phyloP scores from a whole-genome alignment of 805 yeast genomes.

The Wickerhamiella brachini region DNA sequence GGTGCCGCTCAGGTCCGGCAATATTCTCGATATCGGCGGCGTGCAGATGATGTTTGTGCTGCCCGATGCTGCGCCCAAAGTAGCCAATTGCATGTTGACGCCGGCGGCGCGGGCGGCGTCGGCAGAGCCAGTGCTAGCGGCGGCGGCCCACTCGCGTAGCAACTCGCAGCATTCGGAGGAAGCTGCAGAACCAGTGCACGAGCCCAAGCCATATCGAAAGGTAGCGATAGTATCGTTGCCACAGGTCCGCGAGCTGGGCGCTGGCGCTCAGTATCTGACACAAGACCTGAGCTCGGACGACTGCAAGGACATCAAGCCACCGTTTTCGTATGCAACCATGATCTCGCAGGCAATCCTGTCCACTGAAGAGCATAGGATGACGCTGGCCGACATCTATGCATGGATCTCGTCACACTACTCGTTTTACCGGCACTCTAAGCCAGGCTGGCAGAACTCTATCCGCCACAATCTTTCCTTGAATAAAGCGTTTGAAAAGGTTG shows the following conservation, averaged over 20 bases:
- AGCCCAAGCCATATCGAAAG: conserved; percentile 23
- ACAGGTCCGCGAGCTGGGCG: conserved; percentile 25
- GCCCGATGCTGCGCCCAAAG: conserved; percentile 73
- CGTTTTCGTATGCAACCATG: conserved; percentile 95
- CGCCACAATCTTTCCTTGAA: conserved; percentile 88
- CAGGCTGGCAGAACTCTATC: conserved; percentile 98
- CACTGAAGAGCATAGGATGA: conserved; percentile 73
- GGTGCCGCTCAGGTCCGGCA: conserved; percentile 59
- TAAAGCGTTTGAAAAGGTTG: conserved; percentile 95
- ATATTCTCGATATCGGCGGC: conserved; percentile 86
- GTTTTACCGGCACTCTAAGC: conserved; percentile 77
- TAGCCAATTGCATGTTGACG: conserved; percentile 27
- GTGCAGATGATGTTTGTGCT: conserved; percentile 98
- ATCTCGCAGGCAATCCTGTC: conserved; percentile 93
- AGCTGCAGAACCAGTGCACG: background rate
- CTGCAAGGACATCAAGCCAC: conserved; percentile 88
- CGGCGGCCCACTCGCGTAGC: background rate
- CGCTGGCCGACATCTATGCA: conserved; percentile 79
- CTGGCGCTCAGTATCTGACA: conserved; percentile 18
- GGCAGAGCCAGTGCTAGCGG: background rate
- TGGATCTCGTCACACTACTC: conserved; percentile 85
- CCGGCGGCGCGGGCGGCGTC: background rate
- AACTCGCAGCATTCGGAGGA: background rate
- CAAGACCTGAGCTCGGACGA: conserved; percentile 67
- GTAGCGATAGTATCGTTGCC: conserved; percentile 31